Evolutionary conservation across 768 basidiomycete genomes (phyloP).

Genomic region (Suillus variegatus): DNA sequence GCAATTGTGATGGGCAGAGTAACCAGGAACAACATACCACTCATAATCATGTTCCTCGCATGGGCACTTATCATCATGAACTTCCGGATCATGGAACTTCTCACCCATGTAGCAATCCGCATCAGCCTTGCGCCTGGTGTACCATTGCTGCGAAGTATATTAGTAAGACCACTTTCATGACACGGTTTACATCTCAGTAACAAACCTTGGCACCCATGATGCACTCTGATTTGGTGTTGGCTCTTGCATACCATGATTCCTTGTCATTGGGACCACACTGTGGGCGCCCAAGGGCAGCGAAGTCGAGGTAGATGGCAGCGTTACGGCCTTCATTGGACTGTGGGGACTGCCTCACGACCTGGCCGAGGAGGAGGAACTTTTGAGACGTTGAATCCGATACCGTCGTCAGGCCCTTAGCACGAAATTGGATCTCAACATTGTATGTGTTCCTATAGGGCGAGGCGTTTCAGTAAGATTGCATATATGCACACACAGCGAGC

Average conservation of each 20-base stretch:
- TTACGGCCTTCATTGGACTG: constrained; percentile 55
- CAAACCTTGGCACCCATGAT: constrained; percentile 92
- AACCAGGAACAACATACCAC: constrained; percentile 57
- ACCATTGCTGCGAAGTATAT: constrained; percentile 76
- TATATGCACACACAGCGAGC: not conserved
- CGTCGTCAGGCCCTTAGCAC: constrained; percentile 79
- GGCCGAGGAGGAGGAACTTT: constrained; percentile 89
- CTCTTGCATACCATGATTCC: constrained; percentile 86
- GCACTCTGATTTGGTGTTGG: constrained; percentile 65
- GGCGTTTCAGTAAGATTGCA: constrained; percentile 6
- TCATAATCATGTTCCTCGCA: constrained; percentile 92
- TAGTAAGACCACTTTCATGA: not conserved
- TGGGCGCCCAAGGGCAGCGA: constrained; percentile 62
- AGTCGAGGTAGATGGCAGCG: constrained; percentile 82
- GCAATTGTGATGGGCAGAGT: not conserved
- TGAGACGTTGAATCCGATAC: constrained; percentile 95
- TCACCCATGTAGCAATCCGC: constrained; percentile 89
- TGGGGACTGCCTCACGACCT: constrained; percentile 63
- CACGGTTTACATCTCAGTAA: not conserved
- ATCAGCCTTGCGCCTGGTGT: constrained; percentile 76
- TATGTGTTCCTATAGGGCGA: constrained; percentile 59
- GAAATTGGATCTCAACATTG: constrained; percentile 67
- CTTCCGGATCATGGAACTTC: constrained; percentile 86
- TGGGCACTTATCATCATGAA: constrained; percentile 77
- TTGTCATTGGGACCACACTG: constrained; percentile 76